Conservation (phyloP, 1,284 basidiomycete species). For the Limonomyces culmigenus region DNA sequence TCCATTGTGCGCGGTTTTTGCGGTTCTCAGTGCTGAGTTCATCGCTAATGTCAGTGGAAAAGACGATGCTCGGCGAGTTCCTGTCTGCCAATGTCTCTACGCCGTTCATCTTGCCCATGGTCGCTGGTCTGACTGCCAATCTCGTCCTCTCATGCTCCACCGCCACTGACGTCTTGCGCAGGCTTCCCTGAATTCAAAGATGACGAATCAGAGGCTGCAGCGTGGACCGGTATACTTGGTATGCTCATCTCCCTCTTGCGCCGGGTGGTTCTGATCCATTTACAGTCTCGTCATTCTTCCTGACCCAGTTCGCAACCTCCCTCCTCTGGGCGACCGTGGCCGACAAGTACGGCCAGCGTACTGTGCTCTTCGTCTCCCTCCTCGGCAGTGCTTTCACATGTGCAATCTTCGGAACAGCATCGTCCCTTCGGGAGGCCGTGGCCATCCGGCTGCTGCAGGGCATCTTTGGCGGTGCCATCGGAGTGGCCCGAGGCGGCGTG, state of each 20-base stretch:
- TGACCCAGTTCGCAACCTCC: constrained; percentile 86
- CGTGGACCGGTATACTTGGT: constrained; percentile 77
- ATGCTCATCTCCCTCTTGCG: constrained; percentile 8
- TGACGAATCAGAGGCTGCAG: constrained; percentile 65
- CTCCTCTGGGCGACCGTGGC: constrained; percentile 87
- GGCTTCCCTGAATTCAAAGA: constrained; percentile 48
- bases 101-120: constrained; percentile 85
- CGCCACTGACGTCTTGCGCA: constrained; percentile 10
- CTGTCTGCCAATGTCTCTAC: constrained; percentile 82
- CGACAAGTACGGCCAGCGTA: constrained; percentile 76
- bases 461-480: constrained; percentile 88
- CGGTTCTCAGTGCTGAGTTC: background rate
- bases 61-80: constrained; percentile 91
- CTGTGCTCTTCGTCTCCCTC: constrained; percentile 75
- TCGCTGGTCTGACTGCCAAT: constrained; percentile 42
- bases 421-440: constrained; percentile 70
- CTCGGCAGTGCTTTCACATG: constrained; percentile 71
- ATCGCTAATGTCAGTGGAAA: background rate
- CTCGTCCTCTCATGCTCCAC: constrained; percentile 3
- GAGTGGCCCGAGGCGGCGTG: constrained; percentile 82
- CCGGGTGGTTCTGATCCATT: constrained; percentile 5
- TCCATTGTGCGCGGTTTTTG: constrained; percentile 52
- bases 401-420: constrained; percentile 75
- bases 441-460: constrained; percentile 85
- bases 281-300: constrained; percentile 62